Base-by-base conservation (phyloP, 768 basidiomycete species). In the Calocybe gangraenosa region DNA sequence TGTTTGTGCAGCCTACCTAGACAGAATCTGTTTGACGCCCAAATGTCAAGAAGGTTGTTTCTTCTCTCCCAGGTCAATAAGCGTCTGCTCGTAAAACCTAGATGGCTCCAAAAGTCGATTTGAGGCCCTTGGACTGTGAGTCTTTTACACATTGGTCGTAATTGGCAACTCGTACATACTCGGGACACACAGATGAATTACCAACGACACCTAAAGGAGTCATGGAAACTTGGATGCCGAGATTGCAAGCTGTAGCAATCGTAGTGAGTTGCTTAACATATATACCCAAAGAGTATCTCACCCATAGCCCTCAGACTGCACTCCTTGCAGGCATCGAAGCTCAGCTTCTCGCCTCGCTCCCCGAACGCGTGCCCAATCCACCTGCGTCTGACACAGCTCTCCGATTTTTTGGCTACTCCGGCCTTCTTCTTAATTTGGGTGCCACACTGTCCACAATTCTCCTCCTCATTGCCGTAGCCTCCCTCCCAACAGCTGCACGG, bases 401-500 rank as follows among this genome's bases (percentile, higher is more conserved):
- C 21, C 51, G 53, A 3, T 55, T 55, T 43, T 57, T 57, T 33
- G 53, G 47, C 10, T 57, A 53, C 32, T 48, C 53, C 1, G 56
- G 51, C 10, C 54, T 57, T 4, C 42, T 54, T 28, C 51, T 57
- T 38, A 57, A 57, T 38, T 50, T 57, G 19, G 56, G 56, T 15
- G 53, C 56, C 1, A 57, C 53, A 2, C 47, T 57, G 25, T 57
- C 56, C 33, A 47, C 56, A 35, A 57, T 55, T 41, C 49, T 57
- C 34, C 47, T 57, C 3, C 56, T 57, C 46, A 51, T 57, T 34
- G 51, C 51, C 25, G 51, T 57, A 20, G 54, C 56, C 34, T 55
- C 53, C 3, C 56, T 57, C 11, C 56, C 56, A 15, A 51, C 54
- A 14, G 34, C 53, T 19, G 56, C 56, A 14, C 53, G 56, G 19